Evolutionary conservation across 345 rosid species (phyloP).

Genomic region (Alliaria petiolata): DNA sequence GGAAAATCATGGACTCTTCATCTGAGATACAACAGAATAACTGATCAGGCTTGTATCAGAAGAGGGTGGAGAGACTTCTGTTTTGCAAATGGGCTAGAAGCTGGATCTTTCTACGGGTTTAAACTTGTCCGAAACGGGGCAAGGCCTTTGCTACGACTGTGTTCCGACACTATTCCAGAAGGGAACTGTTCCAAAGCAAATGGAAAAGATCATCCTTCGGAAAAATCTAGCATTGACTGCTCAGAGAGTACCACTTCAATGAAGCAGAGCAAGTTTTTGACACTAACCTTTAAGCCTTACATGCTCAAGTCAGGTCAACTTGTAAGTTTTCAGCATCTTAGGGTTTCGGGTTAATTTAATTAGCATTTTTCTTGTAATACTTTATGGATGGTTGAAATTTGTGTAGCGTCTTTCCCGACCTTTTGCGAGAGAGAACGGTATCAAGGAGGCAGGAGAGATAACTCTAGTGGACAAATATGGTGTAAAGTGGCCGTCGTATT

Average conservation of each 20-base stretch:
- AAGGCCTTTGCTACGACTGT: conserved; percentile 4
- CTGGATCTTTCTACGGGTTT: background rate
- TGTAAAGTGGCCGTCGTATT: background rate
- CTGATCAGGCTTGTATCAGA: background rate
- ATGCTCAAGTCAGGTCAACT: background rate
- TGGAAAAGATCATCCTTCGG: background rate
- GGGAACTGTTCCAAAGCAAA: background rate
- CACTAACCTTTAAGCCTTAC: background rate
- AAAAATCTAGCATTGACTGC: background rate
- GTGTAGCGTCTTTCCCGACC: background rate
- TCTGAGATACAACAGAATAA: background rate
- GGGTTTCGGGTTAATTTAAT: background rate
- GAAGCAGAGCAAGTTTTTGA: background rate
- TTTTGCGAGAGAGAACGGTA: background rate
- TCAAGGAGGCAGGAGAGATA: background rate
- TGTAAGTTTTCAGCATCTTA: background rate
- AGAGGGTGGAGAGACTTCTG: conserved; percentile 13
- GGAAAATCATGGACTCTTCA: background rate
- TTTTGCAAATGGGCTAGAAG: background rate
- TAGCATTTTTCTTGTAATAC: background rate
- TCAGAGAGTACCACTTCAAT: background rate
- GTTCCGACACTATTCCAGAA: background rate
- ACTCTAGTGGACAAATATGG: conserved; percentile 14
- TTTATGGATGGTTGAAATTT: background rate
- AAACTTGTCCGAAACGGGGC: background rate